A percentile compares a stretch with the other conserved stretches of the same genome.
These are phyloP conservation scores for Colletotrichum truncatum DNA, from an alignment of 2,329 filamentous ascomycete species.

Conservation along the genomic window DNA sequence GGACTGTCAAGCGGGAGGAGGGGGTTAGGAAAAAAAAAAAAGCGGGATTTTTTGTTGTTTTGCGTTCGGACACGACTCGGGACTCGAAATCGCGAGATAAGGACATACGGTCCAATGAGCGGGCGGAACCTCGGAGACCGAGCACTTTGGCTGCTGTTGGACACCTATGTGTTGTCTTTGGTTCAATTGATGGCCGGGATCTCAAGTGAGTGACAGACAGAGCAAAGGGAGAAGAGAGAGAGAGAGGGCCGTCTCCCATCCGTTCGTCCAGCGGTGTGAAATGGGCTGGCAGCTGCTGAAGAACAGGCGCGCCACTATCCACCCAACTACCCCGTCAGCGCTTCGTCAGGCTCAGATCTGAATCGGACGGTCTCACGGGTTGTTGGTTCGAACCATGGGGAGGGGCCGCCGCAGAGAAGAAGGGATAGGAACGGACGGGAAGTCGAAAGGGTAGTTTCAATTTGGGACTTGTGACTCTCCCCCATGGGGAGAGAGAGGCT, in stretches of 20 bases:
- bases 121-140: background rate
- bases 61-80: background rate
- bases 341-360: too few species aligned
- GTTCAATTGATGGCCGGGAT: background rate
- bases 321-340: too few species aligned
- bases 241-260: too few species aligned
- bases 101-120: slow-evolving; percentile 1
- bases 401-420: background rate
- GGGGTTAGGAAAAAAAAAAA: background rate
- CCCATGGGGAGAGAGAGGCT: slow-evolving; percentile 9
- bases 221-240: too few species aligned
- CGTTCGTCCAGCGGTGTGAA: too few species aligned
- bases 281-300: too few species aligned
- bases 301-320: too few species aligned
- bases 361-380: too few species aligned
- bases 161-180: background rate
- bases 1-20: too few species aligned
- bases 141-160: background rate
- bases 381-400: background rate
- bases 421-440: background rate
- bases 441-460: background rate
- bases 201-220: too few species aligned
- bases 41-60: background rate
- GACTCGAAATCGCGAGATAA: background rate
- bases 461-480: background rate